phyloP scores from a whole-genome alignment of 2,329 filamentous ascomycete species.

The Claviceps africana region DNA sequence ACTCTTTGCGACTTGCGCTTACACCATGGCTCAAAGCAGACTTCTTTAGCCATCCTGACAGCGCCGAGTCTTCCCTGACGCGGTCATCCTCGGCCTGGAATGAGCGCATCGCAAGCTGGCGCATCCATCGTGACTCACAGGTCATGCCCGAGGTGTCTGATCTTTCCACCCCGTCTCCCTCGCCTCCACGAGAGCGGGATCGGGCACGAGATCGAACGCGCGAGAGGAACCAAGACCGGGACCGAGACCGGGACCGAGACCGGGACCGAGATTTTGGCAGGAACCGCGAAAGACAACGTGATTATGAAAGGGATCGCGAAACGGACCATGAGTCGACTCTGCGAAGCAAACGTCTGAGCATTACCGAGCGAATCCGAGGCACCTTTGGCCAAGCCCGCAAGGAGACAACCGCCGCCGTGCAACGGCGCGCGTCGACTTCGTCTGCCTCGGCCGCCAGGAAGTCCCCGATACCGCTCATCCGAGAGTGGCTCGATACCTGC shows the following conservation, averaged over 20 bases:
- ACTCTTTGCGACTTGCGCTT: not conserved
- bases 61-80: not conserved
- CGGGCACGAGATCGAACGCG: not conserved
- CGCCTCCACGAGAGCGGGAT: slow-evolving; percentile 1
- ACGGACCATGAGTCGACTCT: slow-evolving; percentile 16
- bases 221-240: not conserved
- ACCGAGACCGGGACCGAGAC: not conserved
- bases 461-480: slow-evolving; percentile 24
- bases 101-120: not conserved
- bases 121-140: not conserved
- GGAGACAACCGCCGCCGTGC: slow-evolving; percentile 13
- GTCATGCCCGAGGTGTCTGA: slow-evolving; percentile 5
- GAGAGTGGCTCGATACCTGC: slow-evolving; percentile 30
- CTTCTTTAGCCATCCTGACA: not conserved
- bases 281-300: slow-evolving; percentile 1
- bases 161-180: slow-evolving; percentile 1
- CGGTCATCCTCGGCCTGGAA: not conserved
- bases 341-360: slow-evolving; percentile 24
- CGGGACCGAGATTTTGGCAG: slow-evolving; percentile 4
- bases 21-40: not conserved
- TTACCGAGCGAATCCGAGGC: slow-evolving; percentile 25
- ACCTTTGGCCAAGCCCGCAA: slow-evolving; percentile 20
- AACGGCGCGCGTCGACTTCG: slow-evolving; percentile 18
- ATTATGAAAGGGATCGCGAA: slow-evolving; percentile 11
- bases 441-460: slow-evolving; percentile 14